A percentile compares a stretch with the other conserved stretches of the same genome.
phyloP scores from a whole-genome alignment of 768 basidiomycete species.

The Pleurotus tuoliensis region DNA sequence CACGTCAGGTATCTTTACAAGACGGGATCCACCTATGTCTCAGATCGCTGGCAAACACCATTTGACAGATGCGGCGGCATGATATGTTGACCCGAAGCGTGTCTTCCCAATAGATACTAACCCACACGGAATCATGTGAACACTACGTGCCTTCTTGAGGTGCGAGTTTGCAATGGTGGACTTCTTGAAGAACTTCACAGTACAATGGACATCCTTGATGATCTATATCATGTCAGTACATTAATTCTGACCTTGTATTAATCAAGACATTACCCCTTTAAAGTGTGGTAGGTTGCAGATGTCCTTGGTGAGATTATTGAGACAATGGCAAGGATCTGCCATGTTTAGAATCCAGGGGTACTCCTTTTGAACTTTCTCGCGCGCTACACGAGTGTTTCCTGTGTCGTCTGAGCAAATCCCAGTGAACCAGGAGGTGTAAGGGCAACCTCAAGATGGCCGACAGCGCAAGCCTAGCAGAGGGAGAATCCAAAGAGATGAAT shows the following conservation, averaged over 20 bases:
- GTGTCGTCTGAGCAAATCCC: conserved; percentile 19
- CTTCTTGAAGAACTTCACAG: conserved; percentile 11
- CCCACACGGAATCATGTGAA: background rate
- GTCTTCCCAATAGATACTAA: conserved; percentile 7
- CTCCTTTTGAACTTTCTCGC: conserved; percentile 5
- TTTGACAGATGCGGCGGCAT: background rate
- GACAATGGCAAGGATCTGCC: conserved; percentile 15
- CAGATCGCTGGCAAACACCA: background rate
- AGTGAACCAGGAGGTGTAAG: conserved; percentile 10
- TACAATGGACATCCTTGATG: background rate
- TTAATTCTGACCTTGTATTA: background rate
- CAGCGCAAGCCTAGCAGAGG: no score
- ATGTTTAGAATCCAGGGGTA: conserved; percentile 15
- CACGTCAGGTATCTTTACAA: background rate
- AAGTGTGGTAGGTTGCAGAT: conserved; percentile 13
- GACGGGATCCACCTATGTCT: background rate
- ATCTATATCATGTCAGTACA: conserved; percentile 2
- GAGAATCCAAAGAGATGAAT: no score
- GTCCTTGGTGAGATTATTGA: conserved; percentile 16
- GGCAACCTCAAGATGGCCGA: no score
- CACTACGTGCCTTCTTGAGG: conserved; percentile 1
- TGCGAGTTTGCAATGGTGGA: conserved; percentile 9
- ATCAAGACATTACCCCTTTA: conserved; percentile 3
- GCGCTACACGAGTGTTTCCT: conserved; percentile 13
- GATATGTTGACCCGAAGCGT: conserved; percentile 7